Conservation (phyloP, 75 land plant genomes). For the Cryptomeria japonica region DNA sequence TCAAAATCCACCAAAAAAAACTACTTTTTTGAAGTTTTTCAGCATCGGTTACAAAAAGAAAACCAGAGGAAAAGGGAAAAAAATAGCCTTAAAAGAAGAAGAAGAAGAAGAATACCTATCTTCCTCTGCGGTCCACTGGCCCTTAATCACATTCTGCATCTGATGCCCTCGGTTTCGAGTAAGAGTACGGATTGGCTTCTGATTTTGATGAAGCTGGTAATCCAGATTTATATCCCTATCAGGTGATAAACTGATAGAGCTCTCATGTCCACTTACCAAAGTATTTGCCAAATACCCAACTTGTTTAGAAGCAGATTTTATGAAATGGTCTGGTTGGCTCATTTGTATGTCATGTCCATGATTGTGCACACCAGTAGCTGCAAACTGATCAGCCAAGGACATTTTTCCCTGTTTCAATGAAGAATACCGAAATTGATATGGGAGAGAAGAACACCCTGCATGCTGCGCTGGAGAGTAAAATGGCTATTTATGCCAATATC, state of each 20-base stretch:
- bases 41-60: too few species aligned
- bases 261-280: neutral
- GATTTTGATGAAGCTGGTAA: conserved; percentile 1
- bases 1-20: too few species aligned
- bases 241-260: neutral
- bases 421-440: neutral
- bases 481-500: neutral
- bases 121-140: conserved; percentile 87
- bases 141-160: conserved; percentile 54
- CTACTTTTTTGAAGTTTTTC: too few species aligned
- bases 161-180: neutral
- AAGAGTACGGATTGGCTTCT: neutral
- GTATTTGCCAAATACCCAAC: neutral
- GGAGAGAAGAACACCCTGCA: neutral
- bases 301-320: neutral
- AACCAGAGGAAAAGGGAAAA: too few species aligned
- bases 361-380: neutral
- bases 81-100: too few species aligned
- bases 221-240: neutral
- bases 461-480: neutral
- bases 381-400: neutral
- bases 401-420: neutral
- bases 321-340: neutral
- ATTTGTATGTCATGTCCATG: neutral
- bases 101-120: conserved; percentile 60